Evolutionary conservation across 2,329 filamentous ascomycete genomes (phyloP).

Genomic region (Diplodia scrobiculata): DNA sequence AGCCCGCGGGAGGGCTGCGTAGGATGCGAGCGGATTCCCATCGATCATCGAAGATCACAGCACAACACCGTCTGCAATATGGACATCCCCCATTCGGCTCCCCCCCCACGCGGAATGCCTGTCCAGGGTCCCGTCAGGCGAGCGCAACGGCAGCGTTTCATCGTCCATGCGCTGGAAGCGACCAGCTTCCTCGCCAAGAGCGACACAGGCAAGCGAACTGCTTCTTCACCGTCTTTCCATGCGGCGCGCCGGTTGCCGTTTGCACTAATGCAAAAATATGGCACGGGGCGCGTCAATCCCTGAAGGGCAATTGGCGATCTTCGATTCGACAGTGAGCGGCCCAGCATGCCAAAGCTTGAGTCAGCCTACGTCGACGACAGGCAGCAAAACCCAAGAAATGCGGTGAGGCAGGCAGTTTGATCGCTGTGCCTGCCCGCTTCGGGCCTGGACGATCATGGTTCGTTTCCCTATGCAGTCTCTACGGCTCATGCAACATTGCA

Average conservation of each 20-base stretch:
- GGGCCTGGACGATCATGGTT: slow-evolving; percentile 21
- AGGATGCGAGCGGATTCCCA: slow-evolving; percentile 26
- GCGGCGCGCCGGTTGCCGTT: slow-evolving; percentile 24
- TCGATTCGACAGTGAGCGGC: slow-evolving; percentile 25
- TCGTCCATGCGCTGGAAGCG: slow-evolving; percentile 25
- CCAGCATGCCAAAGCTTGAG: slow-evolving; percentile 21
- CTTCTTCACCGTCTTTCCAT: slow-evolving; percentile 29
- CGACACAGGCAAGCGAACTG: slow-evolving; percentile 19
- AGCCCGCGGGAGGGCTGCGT: slow-evolving; percentile 26
- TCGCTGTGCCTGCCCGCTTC: slow-evolving; percentile 26
- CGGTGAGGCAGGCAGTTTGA: slow-evolving; percentile 27
- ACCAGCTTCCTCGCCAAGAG: slow-evolving; percentile 21
- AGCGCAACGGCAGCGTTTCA: slow-evolving; percentile 29
- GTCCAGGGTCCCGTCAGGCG: slow-evolving; percentile 26
- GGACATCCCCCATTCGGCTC: slow-evolving; percentile 24
- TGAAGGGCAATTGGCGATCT: slow-evolving; percentile 26
- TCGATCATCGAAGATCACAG: slow-evolving; percentile 30
- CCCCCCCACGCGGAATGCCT: slow-evolving; percentile 27
- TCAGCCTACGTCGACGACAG: slow-evolving; percentile 23
- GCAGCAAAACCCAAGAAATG: slow-evolving; percentile 19
- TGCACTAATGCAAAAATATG: slow-evolving; percentile 29
- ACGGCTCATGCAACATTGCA: slow-evolving; percentile 24
- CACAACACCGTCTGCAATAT: slow-evolving; percentile 28
- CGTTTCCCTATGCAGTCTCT: slow-evolving; percentile 11
- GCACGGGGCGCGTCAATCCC: slow-evolving; percentile 27